Evolutionary conservation across 2,329 filamentous ascomycete species (phyloP).

Genomic region (Dothideomycetes sp.): DNA sequence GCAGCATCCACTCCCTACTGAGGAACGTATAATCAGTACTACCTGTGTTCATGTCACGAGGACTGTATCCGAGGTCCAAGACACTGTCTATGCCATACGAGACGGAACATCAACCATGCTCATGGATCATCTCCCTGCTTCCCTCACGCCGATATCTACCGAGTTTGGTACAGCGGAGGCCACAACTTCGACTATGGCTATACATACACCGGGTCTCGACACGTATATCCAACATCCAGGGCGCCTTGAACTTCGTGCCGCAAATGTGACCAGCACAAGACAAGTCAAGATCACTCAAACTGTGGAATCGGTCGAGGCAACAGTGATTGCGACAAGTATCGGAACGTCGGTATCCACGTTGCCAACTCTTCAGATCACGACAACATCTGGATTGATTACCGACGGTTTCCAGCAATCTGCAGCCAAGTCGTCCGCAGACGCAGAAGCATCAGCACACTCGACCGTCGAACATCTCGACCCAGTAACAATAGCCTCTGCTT

Average conservation of each 20-base stretch:
- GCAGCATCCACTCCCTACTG: constrained; percentile 7
- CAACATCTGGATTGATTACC: no score
- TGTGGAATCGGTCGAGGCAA: neutral
- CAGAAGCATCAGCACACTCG: neutral
- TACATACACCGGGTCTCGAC: no score
- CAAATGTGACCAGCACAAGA: neutral
- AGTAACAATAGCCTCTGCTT: neutral
- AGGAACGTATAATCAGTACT: constrained; percentile 1
- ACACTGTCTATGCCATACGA: neutral
- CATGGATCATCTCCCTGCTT: constrained; percentile 3
- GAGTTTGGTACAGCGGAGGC: no score
- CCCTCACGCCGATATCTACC: neutral
- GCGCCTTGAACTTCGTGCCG: constrained; percentile 1
- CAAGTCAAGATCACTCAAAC: constrained; percentile 7
- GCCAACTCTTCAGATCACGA: neutral
- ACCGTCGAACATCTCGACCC: neutral
- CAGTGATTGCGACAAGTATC: constrained; percentile 2
- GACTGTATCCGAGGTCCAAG: neutral
- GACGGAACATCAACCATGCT: neutral
- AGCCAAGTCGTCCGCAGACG: neutral
- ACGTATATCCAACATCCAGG: neutral
- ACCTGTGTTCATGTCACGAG: constrained; percentile 1
- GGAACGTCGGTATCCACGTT: constrained; percentile 4
- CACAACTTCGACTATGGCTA: no score
- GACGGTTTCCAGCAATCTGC: constrained; percentile 1